Conservation (phyloP, 78 protist species). For the Dictyostelium firmibasis region DNA sequence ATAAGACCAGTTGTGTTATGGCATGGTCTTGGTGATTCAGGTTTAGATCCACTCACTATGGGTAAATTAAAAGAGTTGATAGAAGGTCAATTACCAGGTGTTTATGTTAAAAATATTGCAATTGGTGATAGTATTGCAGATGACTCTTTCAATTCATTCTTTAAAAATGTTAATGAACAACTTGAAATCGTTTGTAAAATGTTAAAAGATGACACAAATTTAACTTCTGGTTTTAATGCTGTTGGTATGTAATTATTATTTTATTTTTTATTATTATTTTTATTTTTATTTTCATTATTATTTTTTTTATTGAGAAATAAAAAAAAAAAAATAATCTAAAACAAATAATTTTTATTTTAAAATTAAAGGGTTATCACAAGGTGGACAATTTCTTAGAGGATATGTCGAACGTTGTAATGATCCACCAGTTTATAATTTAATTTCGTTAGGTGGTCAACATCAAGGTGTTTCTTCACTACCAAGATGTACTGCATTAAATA, state of each 20-base stretch:
- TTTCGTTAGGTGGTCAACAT: slow-evolving; percentile 90
- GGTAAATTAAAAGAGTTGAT: slow-evolving; percentile 71
- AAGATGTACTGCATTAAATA: slow-evolving; percentile 29
- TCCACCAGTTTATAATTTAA: slow-evolving; percentile 82
- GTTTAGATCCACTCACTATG: slow-evolving; percentile 81
- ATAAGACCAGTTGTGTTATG: slow-evolving; percentile 77
- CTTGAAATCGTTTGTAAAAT: slow-evolving; percentile 32
- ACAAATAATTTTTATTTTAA: background rate
- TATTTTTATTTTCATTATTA: background rate
- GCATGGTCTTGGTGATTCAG: slow-evolving; percentile 87
- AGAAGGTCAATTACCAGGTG: slow-evolving; percentile 68
- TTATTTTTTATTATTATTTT: too few species aligned
- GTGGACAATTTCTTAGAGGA: slow-evolving; percentile 85
- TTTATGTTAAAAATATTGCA: slow-evolving; percentile 54
- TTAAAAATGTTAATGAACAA: slow-evolving; percentile 81
- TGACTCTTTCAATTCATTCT: slow-evolving; percentile 73
- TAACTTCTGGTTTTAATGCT: slow-evolving; percentile 85
- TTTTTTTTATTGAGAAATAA: too few species aligned
- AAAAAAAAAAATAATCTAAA: too few species aligned
- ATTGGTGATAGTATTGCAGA: slow-evolving; percentile 53
- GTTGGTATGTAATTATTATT: slow-evolving; percentile 62
- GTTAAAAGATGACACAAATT: slow-evolving; percentile 48
- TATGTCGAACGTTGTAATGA: slow-evolving; percentile 82
- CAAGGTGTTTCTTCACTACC: slow-evolving; percentile 85
- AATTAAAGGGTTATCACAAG: slow-evolving; percentile 76